Conservation (phyloP, 1,139 yeast species). For the Yamadazyma spencermartinsiae region DNA sequence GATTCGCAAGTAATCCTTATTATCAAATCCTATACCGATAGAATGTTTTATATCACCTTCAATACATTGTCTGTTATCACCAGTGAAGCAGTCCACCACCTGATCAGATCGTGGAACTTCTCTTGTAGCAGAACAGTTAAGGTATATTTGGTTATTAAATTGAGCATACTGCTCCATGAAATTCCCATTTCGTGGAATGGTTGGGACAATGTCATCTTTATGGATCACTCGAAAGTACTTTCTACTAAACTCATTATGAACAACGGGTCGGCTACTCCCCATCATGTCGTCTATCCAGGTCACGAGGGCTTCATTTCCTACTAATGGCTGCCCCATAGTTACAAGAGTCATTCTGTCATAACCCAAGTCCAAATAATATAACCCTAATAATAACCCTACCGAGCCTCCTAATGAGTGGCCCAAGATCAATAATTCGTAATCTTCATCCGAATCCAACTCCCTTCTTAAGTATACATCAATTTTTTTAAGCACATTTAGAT, state of each 20-base stretch:
- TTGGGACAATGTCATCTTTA: conserved; percentile 45
- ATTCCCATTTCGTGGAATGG: conserved; percentile 37
- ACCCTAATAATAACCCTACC: conserved; percentile 39
- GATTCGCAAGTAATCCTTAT: conserved; percentile 33
- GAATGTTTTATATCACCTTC: conserved; percentile 30
- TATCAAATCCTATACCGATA: conserved; percentile 14
- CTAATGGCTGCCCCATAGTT: conserved; percentile 54
- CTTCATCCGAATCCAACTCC: conserved; percentile 24
- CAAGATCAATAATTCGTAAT: conserved; percentile 37
- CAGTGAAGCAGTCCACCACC: conserved; percentile 34
- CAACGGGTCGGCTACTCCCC: conserved; percentile 27
- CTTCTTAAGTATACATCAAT: conserved; percentile 26
- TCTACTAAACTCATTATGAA: conserved; percentile 25
- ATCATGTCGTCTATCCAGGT: conserved; percentile 37
- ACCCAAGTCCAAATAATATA: conserved; percentile 40
- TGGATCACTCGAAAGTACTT: conserved; percentile 45
- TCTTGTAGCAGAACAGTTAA: conserved; percentile 35
- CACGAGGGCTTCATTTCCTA: conserved; percentile 45
- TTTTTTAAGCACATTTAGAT: conserved; percentile 27
- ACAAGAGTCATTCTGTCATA: conserved; percentile 34
- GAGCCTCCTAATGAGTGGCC: conserved; percentile 60
- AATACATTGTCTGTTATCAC: conserved; percentile 40
- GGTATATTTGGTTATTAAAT: conserved; percentile 47
- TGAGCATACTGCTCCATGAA: conserved; percentile 34
- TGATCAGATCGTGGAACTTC: conserved; percentile 26